Percentiles rank a stretch among this genome's conserved stretches.
Evolutionary conservation across 2,329 filamentous ascomycete species (phyloP).

Genomic region (Ophiosphaerella herpotricha): DNA sequence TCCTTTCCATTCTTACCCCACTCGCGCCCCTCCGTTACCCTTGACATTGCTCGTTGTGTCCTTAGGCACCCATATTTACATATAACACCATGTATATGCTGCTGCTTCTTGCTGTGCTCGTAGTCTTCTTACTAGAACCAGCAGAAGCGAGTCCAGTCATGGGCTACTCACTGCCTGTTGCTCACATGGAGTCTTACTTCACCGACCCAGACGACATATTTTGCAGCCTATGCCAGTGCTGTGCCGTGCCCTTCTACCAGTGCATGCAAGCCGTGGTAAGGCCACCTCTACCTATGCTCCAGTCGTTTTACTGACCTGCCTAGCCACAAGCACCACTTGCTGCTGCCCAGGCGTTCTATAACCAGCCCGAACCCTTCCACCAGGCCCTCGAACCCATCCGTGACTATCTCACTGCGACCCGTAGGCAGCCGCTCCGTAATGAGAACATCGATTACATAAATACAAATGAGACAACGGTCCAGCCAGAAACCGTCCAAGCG

Average conservation of each 20-base stretch:
- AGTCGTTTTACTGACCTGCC: conserved; percentile 5
- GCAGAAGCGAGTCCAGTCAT: conserved; percentile 32
- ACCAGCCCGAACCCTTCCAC: conserved; percentile 1
- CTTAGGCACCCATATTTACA: conserved; percentile 28
- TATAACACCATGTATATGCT: conserved; percentile 35
- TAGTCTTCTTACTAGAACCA: conserved; percentile 32
- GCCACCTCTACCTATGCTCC: not conserved
- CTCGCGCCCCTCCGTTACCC: conserved; percentile 2
- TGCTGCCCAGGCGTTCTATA: conserved; percentile 4
- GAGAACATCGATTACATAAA: conserved; percentile 22
- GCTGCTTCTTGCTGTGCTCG: conserved; percentile 30
- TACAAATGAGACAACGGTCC: conserved; percentile 33
- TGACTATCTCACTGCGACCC: conserved; percentile 5
- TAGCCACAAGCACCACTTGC: conserved; percentile 18
- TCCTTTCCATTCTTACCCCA: not conserved
- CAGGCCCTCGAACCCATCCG: conserved; percentile 9
- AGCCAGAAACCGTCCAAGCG: conserved; percentile 28
- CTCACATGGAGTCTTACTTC: conserved; percentile 27
- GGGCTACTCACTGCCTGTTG: conserved; percentile 23
- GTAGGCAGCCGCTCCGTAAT: conserved; percentile 11
- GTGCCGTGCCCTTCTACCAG: conserved; percentile 19
- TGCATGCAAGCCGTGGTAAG: conserved; percentile 30
- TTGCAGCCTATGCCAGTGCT: conserved; percentile 30
- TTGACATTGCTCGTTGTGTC: conserved; percentile 13
- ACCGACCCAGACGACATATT: conserved; percentile 33